Percentiles rank a stretch among this genome's conserved stretches.
These are phyloP conservation scores for Pseudogymnoascus pannorum DNA, from an alignment of 2,329 filamentous ascomycete genomes.

Conservation along the genomic window DNA sequence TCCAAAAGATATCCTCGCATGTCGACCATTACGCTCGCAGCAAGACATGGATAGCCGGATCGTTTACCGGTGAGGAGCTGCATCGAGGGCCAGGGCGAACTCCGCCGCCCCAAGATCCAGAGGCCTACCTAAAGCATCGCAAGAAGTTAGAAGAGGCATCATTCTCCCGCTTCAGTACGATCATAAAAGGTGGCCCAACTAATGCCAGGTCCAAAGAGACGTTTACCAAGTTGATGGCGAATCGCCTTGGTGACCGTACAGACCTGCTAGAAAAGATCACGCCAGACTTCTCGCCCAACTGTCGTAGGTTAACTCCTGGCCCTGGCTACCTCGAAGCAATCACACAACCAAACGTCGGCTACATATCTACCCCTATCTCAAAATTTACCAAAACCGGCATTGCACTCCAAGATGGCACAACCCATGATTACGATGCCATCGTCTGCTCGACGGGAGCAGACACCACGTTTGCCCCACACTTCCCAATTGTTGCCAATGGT, in stretches of 20 bases:
- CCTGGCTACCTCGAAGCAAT: slow-evolving; percentile 41
- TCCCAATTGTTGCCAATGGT: slow-evolving; percentile 10
- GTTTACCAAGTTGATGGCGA: slow-evolving; percentile 46
- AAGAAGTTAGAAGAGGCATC: slow-evolving; percentile 52
- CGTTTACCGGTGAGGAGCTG: slow-evolving; percentile 46
- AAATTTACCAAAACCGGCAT: slow-evolving; percentile 30
- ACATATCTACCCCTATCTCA: slow-evolving; percentile 31
- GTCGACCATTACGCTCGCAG: slow-evolving; percentile 60
- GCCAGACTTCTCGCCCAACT: slow-evolving; percentile 40
- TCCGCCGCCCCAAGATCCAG: slow-evolving; percentile 46
- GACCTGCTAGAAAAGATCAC: slow-evolving; percentile 48
- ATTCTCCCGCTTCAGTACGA: slow-evolving; percentile 42
- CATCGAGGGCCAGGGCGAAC: slow-evolving; percentile 34
- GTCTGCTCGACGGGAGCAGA: slow-evolving; percentile 26
- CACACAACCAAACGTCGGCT: slow-evolving; percentile 34
- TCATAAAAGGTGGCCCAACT: slow-evolving; percentile 45
- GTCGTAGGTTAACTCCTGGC: slow-evolving; percentile 39
- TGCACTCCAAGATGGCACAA: slow-evolving; percentile 20
- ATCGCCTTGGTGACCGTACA: slow-evolving; percentile 45
- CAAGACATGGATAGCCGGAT: slow-evolving; percentile 58
- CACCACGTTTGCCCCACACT: slow-evolving; percentile 9
- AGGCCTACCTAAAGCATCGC: slow-evolving; percentile 50
- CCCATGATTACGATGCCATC: slow-evolving; percentile 22
- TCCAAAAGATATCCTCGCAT: slow-evolving; percentile 41
- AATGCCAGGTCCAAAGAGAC: slow-evolving; percentile 41